Conservation (phyloP, 1,139 yeast species). For the Geotrichum histeridarum region DNA sequence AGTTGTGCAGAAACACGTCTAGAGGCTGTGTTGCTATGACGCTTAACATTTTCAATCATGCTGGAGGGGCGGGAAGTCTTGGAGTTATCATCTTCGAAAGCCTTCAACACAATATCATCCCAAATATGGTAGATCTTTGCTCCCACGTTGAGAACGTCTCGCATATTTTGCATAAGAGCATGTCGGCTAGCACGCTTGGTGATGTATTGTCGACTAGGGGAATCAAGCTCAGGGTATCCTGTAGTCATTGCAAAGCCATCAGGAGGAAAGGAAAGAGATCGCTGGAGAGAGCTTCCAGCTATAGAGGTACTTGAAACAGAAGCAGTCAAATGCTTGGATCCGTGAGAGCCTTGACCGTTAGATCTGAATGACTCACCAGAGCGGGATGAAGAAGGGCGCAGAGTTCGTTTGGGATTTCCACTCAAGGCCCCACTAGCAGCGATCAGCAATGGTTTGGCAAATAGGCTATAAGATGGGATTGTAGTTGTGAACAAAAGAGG, state of each 20-base stretch:
- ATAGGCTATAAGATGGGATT: conserved; percentile 50
- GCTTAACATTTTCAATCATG: conserved; percentile 44
- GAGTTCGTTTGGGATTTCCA: conserved; percentile 21
- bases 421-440: conserved; percentile 24
- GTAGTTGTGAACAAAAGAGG: conserved; percentile 58
- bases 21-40: conserved; percentile 35
- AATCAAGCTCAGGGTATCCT: conserved; percentile 38
- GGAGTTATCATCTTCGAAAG: conserved; percentile 39
- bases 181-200: conserved; percentile 42
- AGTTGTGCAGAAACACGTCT: conserved; percentile 34
- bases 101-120: conserved; percentile 52
- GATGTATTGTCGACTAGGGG: conserved; percentile 37
- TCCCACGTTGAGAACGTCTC: conserved; percentile 58
- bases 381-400: conserved; percentile 18
- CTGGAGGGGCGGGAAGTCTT: conserved; percentile 44
- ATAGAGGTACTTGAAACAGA: conserved; percentile 15
- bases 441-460: conserved; percentile 48
- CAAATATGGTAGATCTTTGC: conserved; percentile 50
- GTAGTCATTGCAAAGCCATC: conserved; percentile 34
- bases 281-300: conserved; percentile 24
- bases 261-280: conserved; percentile 40
- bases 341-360: conserved; percentile 1
- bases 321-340: not conserved
- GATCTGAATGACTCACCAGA: conserved; percentile 16
- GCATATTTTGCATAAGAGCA: conserved; percentile 47